Evolutionary conservation across 192 early-diverging fungal species (phyloP), one percentile per base, ranked within the genome.

Genomic region (Fimicolochytrium jonesii): DNA sequence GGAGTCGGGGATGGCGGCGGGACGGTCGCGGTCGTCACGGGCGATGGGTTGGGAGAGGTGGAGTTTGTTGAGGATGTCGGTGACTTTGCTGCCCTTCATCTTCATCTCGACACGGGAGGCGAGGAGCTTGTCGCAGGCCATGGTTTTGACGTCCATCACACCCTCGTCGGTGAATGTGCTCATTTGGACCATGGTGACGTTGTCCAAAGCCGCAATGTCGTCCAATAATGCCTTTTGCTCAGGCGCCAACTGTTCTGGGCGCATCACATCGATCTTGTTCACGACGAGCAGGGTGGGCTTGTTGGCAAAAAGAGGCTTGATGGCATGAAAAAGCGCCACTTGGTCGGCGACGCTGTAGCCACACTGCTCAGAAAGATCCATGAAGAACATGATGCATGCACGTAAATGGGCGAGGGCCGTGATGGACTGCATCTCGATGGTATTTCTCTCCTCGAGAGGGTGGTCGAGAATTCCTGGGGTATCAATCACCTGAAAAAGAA

Each of bases 401-500:
- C 95, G 87, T 77, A 99, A 75, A 72, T 99, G 97, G 9, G 97
- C 97, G 46, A 99, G 80, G 30, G 97, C 97, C 7, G 97, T 99
- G 68, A 99, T 94, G 51, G 94, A 97, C 81, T 99, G 97, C 97
- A 99, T 99, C 78, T 99, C 97, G 64, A 99, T 99, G 31, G 95
- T 97, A 78, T 99, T 99, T 67, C 94, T 86, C 68, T 99, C 87
- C 79, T 99, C 97, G 51, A 99, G 83, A 23, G 97, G 94, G 71
- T 97, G 97, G 78, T 99, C 97, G 44, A 99, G 83, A 71, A 99
- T 97, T 54, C 97, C 97, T 32, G 97, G 97, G 41, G 97, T 99
- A 73, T 99, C 97, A 56, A 99, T 98, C n/a, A 99, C 97, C 60
- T 62, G 33, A 10, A 44, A 17, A 44, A 13, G n/a, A n/a, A n/a